Evolutionary conservation across 345 rosid genomes (phyloP), one percentile per base, ranked within the genome.

Genomic region (Eucalyptus fibrosa): DNA sequence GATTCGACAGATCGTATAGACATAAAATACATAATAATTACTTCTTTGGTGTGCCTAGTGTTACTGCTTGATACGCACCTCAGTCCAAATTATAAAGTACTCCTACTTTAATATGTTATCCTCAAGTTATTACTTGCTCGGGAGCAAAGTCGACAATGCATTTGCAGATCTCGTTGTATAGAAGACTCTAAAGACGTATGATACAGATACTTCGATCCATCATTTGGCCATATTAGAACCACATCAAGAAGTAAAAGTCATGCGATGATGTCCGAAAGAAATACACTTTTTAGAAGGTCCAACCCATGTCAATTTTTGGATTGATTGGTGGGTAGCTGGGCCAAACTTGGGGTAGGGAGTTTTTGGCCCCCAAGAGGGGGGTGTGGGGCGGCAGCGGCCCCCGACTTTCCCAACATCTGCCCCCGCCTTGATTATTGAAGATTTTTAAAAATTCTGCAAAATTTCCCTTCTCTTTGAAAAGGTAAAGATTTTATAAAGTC

Each of bases 1-100:
- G 19, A 65, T 30, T 30, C 0, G 18, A 30, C 1, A 0, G 37
- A 4, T 30, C 5, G 3, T n/a, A 14, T 62, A 3, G 1, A 30
- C 5, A 4, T 6, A 14, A 62, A 62, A 30, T 30, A 4, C 34
- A 62, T 3, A 62, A 7, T 13, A 30, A 62, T 30, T 30, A 3
- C 34, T 30, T 14, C 34, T 5, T 13, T 8, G 5, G 69, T 62
- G n/a, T 24, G n/a, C n/a, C 15, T 59, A 4, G n/a, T 4, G 3
- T 24, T 59, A 11, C 4, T 59, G 4, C 15, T 10, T 59, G 2
- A 10, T 26, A 12, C 14, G 1, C 62, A 24, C 1, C 28, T 26
- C 7, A 6, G 0, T 60, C 16, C 4, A 28, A 28, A 12, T 24
- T 26, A 26, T 24, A 59, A 5, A 59, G 2, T 17, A 19, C 23